phyloP scores from a whole-genome alignment of 352 stramenopile species.

The Phytophthora europaea region DNA sequence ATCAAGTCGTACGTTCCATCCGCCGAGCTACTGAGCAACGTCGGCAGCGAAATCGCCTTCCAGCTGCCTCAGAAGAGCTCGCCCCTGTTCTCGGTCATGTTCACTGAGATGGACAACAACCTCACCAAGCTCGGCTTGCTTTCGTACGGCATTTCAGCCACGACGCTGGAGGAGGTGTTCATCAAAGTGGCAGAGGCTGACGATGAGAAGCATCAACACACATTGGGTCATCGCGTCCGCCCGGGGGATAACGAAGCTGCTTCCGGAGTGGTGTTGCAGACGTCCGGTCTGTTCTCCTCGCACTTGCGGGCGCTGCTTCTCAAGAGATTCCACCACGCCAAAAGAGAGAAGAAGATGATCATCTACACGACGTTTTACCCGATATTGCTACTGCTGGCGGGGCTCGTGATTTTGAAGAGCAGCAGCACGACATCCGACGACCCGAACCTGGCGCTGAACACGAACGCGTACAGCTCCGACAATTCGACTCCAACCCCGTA shows the following conservation, averaged over 20 bases:
- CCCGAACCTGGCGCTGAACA: conserved; percentile 34
- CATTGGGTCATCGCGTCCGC: conserved; percentile 42
- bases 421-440: conserved; percentile 33
- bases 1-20: conserved; percentile 39
- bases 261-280: conserved; percentile 19
- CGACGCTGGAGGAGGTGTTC: conserved; percentile 85
- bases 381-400: conserved; percentile 36
- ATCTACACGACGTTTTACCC: conserved; percentile 29
- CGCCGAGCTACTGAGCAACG: conserved; percentile 60
- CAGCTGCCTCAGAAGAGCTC: conserved; percentile 64
- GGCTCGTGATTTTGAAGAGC: conserved; percentile 33
- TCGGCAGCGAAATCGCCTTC: conserved; percentile 69
- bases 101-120: conserved; percentile 58
- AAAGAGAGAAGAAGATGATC: conserved; percentile 31
- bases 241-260: conserved; percentile 28
- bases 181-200: conserved; percentile 70
- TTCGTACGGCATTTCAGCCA: conserved; percentile 83
- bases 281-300: conserved; percentile 25
- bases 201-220: conserved; percentile 62
- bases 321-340: conserved; percentile 31
- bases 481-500: conserved; percentile 23
- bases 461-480: conserved; percentile 18
- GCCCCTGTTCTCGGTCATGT: conserved; percentile 55
- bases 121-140: conserved; percentile 45
- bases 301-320: conserved; percentile 35